phyloP scores from a whole-genome alignment of 2,329 filamentous ascomycete genomes.

The Xylariaceae sp. region DNA sequence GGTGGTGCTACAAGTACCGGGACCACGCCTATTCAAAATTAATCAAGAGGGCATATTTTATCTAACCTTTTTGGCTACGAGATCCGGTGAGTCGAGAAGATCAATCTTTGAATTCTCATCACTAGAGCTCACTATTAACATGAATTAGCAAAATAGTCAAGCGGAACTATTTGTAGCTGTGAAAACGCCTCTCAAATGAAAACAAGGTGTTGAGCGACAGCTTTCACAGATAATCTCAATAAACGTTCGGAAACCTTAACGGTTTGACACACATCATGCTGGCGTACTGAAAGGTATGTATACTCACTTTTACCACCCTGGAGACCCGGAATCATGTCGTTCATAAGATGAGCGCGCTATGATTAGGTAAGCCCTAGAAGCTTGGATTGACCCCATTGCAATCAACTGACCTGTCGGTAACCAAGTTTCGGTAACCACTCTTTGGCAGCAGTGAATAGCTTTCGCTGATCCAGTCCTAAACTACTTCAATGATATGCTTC shows the following conservation, averaged over 20 bases:
- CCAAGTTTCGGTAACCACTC: conserved; percentile 86
- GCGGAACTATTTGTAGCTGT: background rate
- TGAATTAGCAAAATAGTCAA: background rate
- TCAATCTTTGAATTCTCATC: conserved; percentile 76
- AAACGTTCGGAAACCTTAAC: background rate
- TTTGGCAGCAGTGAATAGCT: conserved; percentile 85
- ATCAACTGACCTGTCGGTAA: conserved; percentile 62
- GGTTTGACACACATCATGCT: background rate
- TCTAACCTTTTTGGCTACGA: conserved; percentile 71
- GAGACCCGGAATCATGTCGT: conserved; percentile 89
- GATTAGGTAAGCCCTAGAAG: background rate
- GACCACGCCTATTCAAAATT: too few species aligned
- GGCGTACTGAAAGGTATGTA: background rate
- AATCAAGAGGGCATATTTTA: too few species aligned
- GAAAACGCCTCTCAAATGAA: background rate
- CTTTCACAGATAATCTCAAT: background rate
- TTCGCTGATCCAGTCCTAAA: conserved; percentile 75
- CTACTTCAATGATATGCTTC: conserved; percentile 6
- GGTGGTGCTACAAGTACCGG: background rate
- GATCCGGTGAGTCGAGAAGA: conserved; percentile 79
- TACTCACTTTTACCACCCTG: conserved; percentile 73
- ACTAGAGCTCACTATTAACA: conserved; percentile 67
- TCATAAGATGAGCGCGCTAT: conserved; percentile 71
- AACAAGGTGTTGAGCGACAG: background rate
- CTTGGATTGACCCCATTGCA: background rate